Base-by-base conservation (phyloP, 78 protist genomes). In the Mastigamoeba balamuthi region DNA sequence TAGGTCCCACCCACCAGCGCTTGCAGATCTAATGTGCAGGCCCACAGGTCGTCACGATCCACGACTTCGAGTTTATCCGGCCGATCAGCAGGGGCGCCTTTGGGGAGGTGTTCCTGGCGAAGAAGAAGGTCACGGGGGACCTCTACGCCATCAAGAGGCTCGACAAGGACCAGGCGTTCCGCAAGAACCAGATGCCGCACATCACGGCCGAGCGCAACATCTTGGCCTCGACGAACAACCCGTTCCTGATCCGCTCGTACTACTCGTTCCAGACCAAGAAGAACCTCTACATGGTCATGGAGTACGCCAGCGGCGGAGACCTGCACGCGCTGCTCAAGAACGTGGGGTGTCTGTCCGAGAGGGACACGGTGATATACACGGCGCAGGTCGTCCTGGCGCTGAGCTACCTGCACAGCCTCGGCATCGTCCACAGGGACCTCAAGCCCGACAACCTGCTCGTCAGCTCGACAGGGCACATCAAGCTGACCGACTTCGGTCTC, bases 401-500 rank as follows among this genome's bases (percentile, higher is more conserved):
- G 0, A 73, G 86, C 27, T 28, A 58, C n/a, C 83, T 92, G 35
- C 97, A 94, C 77, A 0, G 37, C 17, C 6, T 72, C 1, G 93
- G 86, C 2, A 77, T 74, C 35, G 39, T 92, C 27, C 94, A 95
- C 69, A 48, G 58, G 4, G 97, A 94, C 72, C 76, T 96, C 35
- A 94, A 93, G 35, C 97, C 97, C 7, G 95, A 91, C 4, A 94
- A 96, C 70, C 74, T 94, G n/a, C 88, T 93, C 33, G 88, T 93
- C 29, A 77, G 52, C 69, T 10, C 33, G 8, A 23, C 67, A 6
- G 97, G 97, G 0, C 96, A 93, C 53, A 40, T 93, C 10, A 92
- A 89, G 69, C 69, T 93, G 35, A 83, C 95, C 3, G 97, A 96
- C 81, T 93, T 93, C n/a, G 97, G 97, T n/a, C n/a, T n/a, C n/a